Evolutionary conservation across 129 eudicot species (phyloP).

Genomic region (Solidago caesia): DNA sequence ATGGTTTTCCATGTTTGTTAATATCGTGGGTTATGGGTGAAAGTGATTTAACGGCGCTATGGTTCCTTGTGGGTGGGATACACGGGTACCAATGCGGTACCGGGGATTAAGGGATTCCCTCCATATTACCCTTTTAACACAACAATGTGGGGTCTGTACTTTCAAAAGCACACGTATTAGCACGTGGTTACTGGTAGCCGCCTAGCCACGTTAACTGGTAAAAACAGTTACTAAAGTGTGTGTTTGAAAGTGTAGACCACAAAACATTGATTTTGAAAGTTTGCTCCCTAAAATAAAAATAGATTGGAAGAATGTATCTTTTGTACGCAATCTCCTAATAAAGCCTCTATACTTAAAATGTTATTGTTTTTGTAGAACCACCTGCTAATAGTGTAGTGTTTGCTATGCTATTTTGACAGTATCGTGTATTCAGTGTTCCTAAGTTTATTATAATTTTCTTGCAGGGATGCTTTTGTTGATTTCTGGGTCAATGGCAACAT

Average conservation of each 20-base stretch:
- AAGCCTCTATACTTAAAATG: neutral
- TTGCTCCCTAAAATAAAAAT: neutral
- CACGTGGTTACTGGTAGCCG: neutral
- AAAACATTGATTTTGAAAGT: neutral
- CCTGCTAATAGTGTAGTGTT: neutral
- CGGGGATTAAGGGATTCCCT: too few species aligned
- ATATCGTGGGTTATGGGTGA: too few species aligned
- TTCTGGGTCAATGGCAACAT: conserved; percentile 83
- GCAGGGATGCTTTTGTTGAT: conserved; percentile 89
- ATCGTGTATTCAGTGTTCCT: neutral
- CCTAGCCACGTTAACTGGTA: neutral
- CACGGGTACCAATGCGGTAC: too few species aligned
- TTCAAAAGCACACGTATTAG: neutral
- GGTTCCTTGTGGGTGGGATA: too few species aligned
- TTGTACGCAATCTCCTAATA: neutral
- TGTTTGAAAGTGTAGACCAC: neutral
- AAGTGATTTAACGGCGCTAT: too few species aligned
- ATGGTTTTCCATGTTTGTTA: too few species aligned
- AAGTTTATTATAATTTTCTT: conserved; percentile 15
- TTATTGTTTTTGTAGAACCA: neutral
- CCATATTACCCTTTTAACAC: too few species aligned
- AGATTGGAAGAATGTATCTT: neutral
- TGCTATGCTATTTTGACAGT: neutral
- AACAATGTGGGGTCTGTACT: neutral
- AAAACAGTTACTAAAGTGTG: neutral